Base-by-base conservation (phyloP, 164 flowering plant species). In the Paratinospora sagittata region DNA sequence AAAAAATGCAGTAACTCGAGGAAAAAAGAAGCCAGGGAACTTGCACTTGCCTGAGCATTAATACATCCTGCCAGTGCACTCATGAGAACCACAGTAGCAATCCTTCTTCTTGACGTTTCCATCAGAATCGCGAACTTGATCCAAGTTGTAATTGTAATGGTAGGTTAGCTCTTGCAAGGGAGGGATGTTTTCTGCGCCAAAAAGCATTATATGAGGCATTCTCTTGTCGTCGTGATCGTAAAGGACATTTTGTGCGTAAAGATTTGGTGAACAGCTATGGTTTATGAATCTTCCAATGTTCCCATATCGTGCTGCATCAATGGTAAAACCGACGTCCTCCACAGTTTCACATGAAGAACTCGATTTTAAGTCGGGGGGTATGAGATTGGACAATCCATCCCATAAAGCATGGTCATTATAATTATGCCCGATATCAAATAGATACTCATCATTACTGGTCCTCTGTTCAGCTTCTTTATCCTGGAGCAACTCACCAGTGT, bases 251-350 rank as follows among this genome's bases (percentile, higher is more conserved):
- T 90, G 96, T 3, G 96, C 96, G 77, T 86, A 86, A 10, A 90
- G 84, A 67, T 89, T 90, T 0, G 96, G 96, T 3, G 92, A 85
- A 73, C 93, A 90, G 65, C 93, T 89, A 73, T 87, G 96, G 72
- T 89, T 90, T 49, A 49, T 49, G 57, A 49, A 49, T 49, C 57
- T 49, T 49, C 57, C 57, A 49, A 49, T 49, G 19, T 49, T 49
- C 57, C 57, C 57, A 49, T 13, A 49, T 49, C 16, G 16, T 49
- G 57, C 57, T 13, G 21, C 21, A 49, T 49, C 57, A 49, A 49
- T 49, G 57, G 57, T 49, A 49, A 49, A 49, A 6, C 57, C 57
- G 61, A 72, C 77, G 30, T 79, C 87, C 72, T 78, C 83, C 45
- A 75, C 75, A 61, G 60, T 76, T 61, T 81, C 78, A 19, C 33